Base-by-base conservation (phyloP, 2,329 filamentous ascomycete species). In the Monosporascus sp. region DNA sequence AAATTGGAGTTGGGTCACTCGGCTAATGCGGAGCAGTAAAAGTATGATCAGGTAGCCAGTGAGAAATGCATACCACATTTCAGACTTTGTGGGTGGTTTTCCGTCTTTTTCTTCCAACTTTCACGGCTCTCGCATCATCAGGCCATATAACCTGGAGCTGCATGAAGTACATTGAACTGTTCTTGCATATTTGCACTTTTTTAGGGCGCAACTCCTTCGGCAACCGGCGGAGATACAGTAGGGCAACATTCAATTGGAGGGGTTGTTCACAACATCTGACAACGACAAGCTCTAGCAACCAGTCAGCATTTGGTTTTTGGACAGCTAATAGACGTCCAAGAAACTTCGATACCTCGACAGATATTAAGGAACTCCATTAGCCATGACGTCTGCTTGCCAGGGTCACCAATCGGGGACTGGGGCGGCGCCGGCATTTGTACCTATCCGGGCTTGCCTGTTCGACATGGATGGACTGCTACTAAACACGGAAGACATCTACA, bases 391-490 rank as follows among this genome's bases (percentile, higher is more conserved):
- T 35, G 11, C 31, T 35, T 14, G 31, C 31, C 31, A 35, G 11
- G 9, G 31, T 5, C 31, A 14, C 5, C 27, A 27, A 48, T 35
- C 49, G 17, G 47, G n/a, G 48, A n/a, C 14, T 25, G 49, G 46
- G 37, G 37, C 24, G 4, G 15, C 50, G 22, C 22, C 44, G 9
- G 53, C 54, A 59, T 75, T 83, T 58, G 79, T 82, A 53, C 77
- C 79, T 46, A 77, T 90, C 54, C 78, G 85, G 55, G 87, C 87
- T 55, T 89, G 85, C 68, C 80, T 91, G 55, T 90, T 91, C 70
- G 88, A 91, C 72, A 89, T 90, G 87, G 87, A 91, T 66, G 88
- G 88, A 49, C 80, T 90, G 25, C 76, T 90, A 31, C 84, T 90
- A 66, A 82, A 90, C 70, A 84, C 83, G 35, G 88, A 90, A 72